Conservation (phyloP, 108 stramenopile genomes). For the Nitzschia sp. region DNA sequence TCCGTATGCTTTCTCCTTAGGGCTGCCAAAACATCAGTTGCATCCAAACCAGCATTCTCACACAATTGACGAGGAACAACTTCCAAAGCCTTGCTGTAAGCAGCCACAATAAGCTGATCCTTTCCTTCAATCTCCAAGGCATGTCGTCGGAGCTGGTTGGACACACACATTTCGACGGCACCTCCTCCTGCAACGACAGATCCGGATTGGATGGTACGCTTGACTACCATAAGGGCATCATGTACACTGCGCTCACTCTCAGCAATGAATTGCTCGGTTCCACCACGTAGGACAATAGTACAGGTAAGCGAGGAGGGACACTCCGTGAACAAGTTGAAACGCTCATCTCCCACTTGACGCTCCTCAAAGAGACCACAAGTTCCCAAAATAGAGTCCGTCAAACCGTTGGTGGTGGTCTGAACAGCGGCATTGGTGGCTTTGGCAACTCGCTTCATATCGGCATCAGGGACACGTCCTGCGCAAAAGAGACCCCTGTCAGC, state of each 20-base stretch:
- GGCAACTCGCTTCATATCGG: constrained; percentile 94
- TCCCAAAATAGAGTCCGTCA: constrained; percentile 76
- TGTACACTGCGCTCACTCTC: constrained; percentile 96
- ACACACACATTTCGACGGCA: constrained; percentile 96
- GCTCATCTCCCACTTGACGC: constrained; percentile 92
- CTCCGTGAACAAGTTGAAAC: constrained; percentile 96
- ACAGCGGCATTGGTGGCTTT: constrained; percentile 92
- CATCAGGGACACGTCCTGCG: constrained; percentile 95
- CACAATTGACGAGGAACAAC: constrained; percentile 96
- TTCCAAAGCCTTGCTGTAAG: constrained; percentile 94
- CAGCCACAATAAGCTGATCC: constrained; percentile 90
- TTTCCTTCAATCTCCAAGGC: constrained; percentile 95
- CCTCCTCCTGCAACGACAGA: constrained; percentile 97
- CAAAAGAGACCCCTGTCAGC: constrained; percentile 96
- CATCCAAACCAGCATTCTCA: constrained; percentile 97
- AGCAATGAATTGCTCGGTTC: constrained; percentile 98
- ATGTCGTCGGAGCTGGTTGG: constrained; percentile 71
- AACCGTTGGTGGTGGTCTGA: constrained; percentile 90
- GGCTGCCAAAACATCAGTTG: constrained; percentile 94
- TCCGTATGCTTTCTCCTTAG: constrained; percentile 88
- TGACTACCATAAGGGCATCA: constrained; percentile 98
- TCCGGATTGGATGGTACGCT: constrained; percentile 82
- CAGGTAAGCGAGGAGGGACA: constrained; percentile 91
- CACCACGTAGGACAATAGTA: constrained; percentile 95
- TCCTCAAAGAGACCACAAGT: constrained; percentile 95